These are phyloP conservation scores for Heterobasidion annosum DNA, from an alignment of 1,284 basidiomycete genomes.

Conservation along the genomic window DNA sequence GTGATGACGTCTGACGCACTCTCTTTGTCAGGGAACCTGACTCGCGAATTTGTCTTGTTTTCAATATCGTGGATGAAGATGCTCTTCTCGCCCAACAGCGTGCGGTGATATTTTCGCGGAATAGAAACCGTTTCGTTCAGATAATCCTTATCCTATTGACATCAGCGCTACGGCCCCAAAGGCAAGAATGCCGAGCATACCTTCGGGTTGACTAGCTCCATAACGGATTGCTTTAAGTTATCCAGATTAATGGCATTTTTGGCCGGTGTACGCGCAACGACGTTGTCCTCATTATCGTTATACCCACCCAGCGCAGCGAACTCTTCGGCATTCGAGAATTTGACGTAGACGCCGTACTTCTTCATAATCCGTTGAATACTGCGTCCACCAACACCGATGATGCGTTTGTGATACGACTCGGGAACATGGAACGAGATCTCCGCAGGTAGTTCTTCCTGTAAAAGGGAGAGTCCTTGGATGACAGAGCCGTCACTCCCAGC, in stretches of 20 bases:
- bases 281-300: slow-evolving; percentile 97
- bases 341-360: slow-evolving; percentile 98
- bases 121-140: slow-evolving; percentile 90
- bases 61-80: slow-evolving; percentile 98
- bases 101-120: slow-evolving; percentile 91
- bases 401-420: slow-evolving; percentile 97
- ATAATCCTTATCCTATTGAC: slow-evolving; percentile 85
- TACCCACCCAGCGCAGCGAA: slow-evolving; percentile 94
- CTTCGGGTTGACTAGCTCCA: slow-evolving; percentile 97
- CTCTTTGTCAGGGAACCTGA: slow-evolving; percentile 96
- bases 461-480: slow-evolving; percentile 79
- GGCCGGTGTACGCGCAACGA: slow-evolving; percentile 92
- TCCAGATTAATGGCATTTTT: slow-evolving; percentile 97
- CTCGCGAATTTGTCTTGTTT: slow-evolving; percentile 88
- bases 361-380: slow-evolving; percentile 99
- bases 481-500: slow-evolving; percentile 77
- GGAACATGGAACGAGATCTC: slow-evolving; percentile 99
- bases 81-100: slow-evolving; percentile 89
- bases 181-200: slow-evolving; percentile 27
- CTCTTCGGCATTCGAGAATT: slow-evolving; percentile 98
- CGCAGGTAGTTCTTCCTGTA: slow-evolving; percentile 97
- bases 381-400: slow-evolving; percentile 96
- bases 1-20: slow-evolving; percentile 85
- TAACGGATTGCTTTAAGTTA: slow-evolving; percentile 92
- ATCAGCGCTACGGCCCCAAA: slow-evolving; percentile 3